Evolutionary conservation across 352 stramenopile species (phyloP).

Genomic region (Phytopythium oedochilum): DNA sequence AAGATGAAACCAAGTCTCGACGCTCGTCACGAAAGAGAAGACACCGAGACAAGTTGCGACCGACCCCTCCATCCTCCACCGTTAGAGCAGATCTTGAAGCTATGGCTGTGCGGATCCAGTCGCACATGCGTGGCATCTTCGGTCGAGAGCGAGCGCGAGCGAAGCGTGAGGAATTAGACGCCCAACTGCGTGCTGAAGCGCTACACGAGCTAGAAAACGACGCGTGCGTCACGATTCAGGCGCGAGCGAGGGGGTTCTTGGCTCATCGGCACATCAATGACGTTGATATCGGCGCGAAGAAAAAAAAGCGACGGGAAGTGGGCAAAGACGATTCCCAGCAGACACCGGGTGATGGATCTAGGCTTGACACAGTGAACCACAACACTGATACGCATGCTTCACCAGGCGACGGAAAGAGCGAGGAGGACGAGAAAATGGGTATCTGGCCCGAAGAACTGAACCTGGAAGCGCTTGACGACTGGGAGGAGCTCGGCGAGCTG

Average conservation of each 20-base stretch:
- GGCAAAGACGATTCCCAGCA: too few species aligned
- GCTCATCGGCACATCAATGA: slow-evolving; percentile 1
- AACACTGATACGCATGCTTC: too few species aligned
- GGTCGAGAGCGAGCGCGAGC: slow-evolving; percentile 17
- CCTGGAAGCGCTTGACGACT: slow-evolving; percentile 39
- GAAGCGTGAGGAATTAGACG: slow-evolving; percentile 17
- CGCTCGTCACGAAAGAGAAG: neutral
- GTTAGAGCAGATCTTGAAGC: neutral
- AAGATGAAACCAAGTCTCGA: neutral
- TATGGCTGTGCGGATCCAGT: slow-evolving; percentile 42
- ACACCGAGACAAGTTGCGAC: neutral
- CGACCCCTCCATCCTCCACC: neutral
- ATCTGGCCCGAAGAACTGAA: slow-evolving; percentile 56
- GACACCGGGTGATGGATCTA: too few species aligned
- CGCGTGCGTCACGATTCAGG: slow-evolving; percentile 35
- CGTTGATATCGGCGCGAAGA: neutral
- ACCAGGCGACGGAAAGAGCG: too few species aligned
- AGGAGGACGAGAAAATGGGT: slow-evolving; percentile 15
- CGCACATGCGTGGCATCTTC: slow-evolving; percentile 20
- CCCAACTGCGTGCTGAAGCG: slow-evolving; percentile 38
- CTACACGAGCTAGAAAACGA: slow-evolving; percentile 30
- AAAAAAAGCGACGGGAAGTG: slow-evolving; percentile 16
- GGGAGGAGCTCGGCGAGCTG: slow-evolving; percentile 42
- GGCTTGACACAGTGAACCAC: too few species aligned
- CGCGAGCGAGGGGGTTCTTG: slow-evolving; percentile 28